phyloP scores from a whole-genome alignment of 2,329 filamentous ascomycete species.

The Curvularia sp. region DNA sequence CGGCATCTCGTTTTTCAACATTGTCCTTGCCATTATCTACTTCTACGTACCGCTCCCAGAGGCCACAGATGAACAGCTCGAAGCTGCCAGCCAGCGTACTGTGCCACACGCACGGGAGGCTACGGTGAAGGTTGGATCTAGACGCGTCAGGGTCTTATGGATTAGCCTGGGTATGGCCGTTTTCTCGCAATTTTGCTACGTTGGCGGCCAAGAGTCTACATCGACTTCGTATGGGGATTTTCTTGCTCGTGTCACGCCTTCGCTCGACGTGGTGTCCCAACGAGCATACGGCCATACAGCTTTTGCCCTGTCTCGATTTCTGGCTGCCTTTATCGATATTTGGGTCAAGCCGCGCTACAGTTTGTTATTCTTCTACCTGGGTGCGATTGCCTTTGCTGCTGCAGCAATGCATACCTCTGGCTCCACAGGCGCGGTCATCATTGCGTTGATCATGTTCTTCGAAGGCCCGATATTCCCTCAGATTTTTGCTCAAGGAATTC shows the following conservation, averaged over 20 bases:
- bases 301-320: constrained; percentile 65
- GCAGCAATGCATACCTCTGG: constrained; percentile 58
- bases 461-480: constrained; percentile 67
- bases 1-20: constrained; percentile 67
- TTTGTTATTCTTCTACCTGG: constrained; percentile 61
- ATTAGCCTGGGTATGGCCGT: constrained; percentile 62
- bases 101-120: constrained; percentile 45
- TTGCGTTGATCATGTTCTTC: constrained; percentile 64
- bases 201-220: constrained; percentile 66
- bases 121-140: constrained; percentile 50
- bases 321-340: constrained; percentile 60
- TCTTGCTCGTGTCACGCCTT: constrained; percentile 50
- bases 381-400: constrained; percentile 59
- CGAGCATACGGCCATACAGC: constrained; percentile 63
- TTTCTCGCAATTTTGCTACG: constrained; percentile 66
- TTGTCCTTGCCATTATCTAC: constrained; percentile 64
- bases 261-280: constrained; percentile 51
- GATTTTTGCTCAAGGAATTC: constrained; percentile 64
- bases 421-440: constrained; percentile 55
- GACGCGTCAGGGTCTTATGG: constrained; percentile 60
- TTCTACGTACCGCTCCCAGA: constrained; percentile 69
- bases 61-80: constrained; percentile 66
- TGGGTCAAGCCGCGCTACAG: constrained; percentile 65
- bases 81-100: constrained; percentile 59
- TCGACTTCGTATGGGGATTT: constrained; percentile 58